Percentiles rank a stretch among this genome's conserved stretches.
Evolutionary conservation across 768 basidiomycete species (phyloP).

Genomic region (Lactarius vividus): DNA sequence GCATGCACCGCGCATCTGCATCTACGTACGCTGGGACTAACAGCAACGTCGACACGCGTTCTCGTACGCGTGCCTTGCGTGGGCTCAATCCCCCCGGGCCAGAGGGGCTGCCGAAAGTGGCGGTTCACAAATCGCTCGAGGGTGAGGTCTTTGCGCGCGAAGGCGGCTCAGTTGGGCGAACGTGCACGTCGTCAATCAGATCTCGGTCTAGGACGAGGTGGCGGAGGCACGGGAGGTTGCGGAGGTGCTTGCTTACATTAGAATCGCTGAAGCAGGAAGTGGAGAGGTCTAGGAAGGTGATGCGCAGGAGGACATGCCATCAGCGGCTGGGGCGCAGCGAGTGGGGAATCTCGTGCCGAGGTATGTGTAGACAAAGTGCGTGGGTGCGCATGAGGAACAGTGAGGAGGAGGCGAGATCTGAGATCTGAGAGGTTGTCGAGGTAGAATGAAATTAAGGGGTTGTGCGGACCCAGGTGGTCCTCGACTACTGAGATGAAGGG

Average conservation of each 20-base stretch:
- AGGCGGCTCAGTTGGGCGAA: constrained; percentile 53
- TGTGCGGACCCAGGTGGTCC: constrained; percentile 62
- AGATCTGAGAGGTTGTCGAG: constrained; percentile 57
- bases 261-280: constrained; percentile 56
- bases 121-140: neutral
- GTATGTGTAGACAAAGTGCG: constrained; percentile 43
- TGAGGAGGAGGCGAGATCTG: constrained; percentile 46
- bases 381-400: constrained; percentile 44
- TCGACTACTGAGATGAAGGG: constrained; percentile 63
- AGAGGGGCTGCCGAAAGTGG: too few relatives aligned
- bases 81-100: neutral
- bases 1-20: too few relatives aligned
- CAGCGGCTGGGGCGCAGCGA: too few relatives aligned
- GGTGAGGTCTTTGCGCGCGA: constrained; percentile 48
- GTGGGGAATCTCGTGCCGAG: too few relatives aligned
- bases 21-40: too few relatives aligned
- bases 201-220: constrained; percentile 72
- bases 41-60: constrained; percentile 27
- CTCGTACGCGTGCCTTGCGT: constrained; percentile 42
- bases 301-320: constrained; percentile 40
- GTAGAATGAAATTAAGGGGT: constrained; percentile 81
- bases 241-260: constrained; percentile 50
- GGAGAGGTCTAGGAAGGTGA: constrained; percentile 71
- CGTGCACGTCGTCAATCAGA: constrained; percentile 46
- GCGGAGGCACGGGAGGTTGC: constrained; percentile 48